These are phyloP conservation scores for Mimosa bimucronata DNA, from an alignment of 306 rosid species.

Conservation along the genomic window DNA sequence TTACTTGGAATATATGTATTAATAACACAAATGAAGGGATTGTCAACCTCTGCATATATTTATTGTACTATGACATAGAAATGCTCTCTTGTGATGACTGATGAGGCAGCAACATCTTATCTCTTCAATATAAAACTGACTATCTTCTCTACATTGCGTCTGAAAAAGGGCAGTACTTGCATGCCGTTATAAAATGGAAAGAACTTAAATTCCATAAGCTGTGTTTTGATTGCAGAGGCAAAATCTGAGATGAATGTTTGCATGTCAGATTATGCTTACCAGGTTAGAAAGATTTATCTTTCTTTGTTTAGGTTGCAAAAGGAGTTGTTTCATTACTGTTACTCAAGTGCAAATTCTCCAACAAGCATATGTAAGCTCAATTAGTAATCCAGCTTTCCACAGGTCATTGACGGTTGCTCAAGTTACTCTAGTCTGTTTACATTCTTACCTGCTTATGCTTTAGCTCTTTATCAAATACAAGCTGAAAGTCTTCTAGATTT, in stretches of 20 bases:
- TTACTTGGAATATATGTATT: not conserved
- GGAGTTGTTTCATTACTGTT: not conserved
- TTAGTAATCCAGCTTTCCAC: not conserved
- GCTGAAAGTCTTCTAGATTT: not conserved
- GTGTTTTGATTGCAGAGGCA: not conserved
- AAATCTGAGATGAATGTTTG: not conserved
- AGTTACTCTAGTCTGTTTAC: not conserved
- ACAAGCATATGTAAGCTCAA: not conserved
- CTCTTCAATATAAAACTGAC: not conserved
- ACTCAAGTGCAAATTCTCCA: not conserved
- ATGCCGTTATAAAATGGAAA: not conserved
- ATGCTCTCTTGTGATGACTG: not conserved
- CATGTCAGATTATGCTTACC: not conserved
- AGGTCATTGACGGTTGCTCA: not conserved
- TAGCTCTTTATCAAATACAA: conserved; percentile 2
- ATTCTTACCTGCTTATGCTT: not conserved
- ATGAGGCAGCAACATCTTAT: conserved; percentile 3
- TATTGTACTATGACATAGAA: not conserved
- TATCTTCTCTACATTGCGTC: not conserved
- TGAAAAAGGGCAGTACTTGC: not conserved
- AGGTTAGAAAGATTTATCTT: not conserved
- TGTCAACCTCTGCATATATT: not conserved
- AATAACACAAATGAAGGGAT: not conserved
- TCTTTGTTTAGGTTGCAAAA: not conserved
- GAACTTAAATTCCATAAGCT: not conserved